Evolutionary conservation across 2,329 filamentous ascomycete species (phyloP), one percentile per base, ranked within the genome.

Genomic region (Arthrobotrys musiformis): DNA sequence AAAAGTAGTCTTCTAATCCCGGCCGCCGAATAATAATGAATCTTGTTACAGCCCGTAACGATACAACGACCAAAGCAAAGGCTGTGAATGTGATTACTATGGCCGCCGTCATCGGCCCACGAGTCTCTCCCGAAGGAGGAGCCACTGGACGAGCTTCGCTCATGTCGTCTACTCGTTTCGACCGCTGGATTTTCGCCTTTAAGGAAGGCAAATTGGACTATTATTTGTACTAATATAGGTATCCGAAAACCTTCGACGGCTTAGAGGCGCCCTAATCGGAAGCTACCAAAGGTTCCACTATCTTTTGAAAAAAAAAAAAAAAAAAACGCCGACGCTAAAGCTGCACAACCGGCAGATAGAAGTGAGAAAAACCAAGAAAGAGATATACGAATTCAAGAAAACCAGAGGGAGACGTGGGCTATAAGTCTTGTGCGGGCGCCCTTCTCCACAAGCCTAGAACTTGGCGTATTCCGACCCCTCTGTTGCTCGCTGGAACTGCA

Each of bases 1-100:
- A 56, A 46, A 75, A 75, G 17, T 75, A 75, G n/a, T 75, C 70
- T 40, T 75, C 70, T 35, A 75, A 33, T 15, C 70, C 70, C 2
- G 70, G 70, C 15, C 70, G 44, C 17, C 63, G 54, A 30, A 75
- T 75, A n/a, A 75, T 75, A 2, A 75, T 48, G 28, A 75, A 75
- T 28, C 70, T 56, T 28, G 70, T 76, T 13, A 76, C 56, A 11
- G 72, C 35, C 24, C 72, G 33, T 37, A 76, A 22, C 4, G 19
- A 30, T 6, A 76, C 63, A 4, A 76, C 17, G 0, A 76, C 64
- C 2, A 76, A 28, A 2, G 63, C 72, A 35, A 76, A 76, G 4
- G 63, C 46, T 8, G 64, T 76, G 28, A 76, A 76, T 0, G 56
- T 76, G 5, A 76, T 69, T 33, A 76, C 72, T 13, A 76, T 76